Base-by-base conservation (phyloP, 2,329 filamentous ascomycete genomes). In the Penicillium sp. region DNA sequence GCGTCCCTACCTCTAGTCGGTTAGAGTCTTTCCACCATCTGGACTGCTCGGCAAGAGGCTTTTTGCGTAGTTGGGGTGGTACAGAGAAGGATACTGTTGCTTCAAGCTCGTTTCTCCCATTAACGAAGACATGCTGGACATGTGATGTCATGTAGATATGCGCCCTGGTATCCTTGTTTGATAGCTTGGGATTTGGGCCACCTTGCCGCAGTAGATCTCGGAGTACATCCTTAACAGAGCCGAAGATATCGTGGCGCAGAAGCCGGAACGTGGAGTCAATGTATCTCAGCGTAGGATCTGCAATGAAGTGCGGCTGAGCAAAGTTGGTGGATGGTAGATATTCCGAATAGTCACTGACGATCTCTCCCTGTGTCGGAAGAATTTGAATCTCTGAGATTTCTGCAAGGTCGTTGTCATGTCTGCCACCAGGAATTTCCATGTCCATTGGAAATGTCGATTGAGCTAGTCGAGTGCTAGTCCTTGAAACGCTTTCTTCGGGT, bases 271-370 rank as follows among this genome's bases (percentile, higher is more conserved):
- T 52, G 7, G 43, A 49, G 17, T 54, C 46, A 32, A 54, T 45
- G 13, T 54, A 48, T 52, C 52, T 48, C 22, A 40, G 21, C 24
- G 50, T 28, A 12, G 43, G 49, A 12, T 52, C 52, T 3, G 33
- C 1, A 19, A 54, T n/a, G 38, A 54, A 33, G 34, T 54, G 45
- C 10, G 52, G 45, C 26, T 49, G 31, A 6, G 34, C 19, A 19
- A 54, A 52, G n/a, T 54, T 49, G 29, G 52, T 52, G 24, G 52
- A 52, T 2, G 52, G 49, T 42, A 54, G 34, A 47, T 54, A 54
- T 45, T 52, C 52, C 10, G 43, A n/a, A 29, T 43, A 24, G 9
- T 0, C 7, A 32, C 21, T 54, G 6, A 50, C 31, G 40, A 54
- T 49, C 15, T 54, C 52, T 17, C 34, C 31, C 28, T 39, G 26